phyloP scores from a whole-genome alignment of 331 rosid genomes.

The Erythrophleum ivorense region DNA sequence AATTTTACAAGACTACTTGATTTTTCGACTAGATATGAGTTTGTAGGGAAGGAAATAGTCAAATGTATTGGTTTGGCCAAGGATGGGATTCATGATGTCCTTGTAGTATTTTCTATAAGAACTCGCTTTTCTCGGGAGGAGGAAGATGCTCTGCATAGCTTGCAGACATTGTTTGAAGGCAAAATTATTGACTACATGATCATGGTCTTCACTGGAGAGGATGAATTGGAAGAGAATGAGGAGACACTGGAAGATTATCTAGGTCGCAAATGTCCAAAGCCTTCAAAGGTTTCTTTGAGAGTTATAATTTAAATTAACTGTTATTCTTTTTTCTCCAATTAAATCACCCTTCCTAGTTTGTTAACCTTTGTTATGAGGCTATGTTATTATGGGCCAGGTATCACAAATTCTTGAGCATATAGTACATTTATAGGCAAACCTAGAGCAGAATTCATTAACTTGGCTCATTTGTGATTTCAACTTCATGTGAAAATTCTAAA shows the following conservation, averaged over 20 bases:
- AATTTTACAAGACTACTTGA: slow-evolving; percentile 69
- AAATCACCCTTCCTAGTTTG: neutral
- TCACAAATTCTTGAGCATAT: neutral
- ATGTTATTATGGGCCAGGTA: neutral
- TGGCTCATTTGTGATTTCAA: neutral
- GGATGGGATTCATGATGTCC: slow-evolving; percentile 87
- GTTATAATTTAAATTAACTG: neutral
- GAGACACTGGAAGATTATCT: slow-evolving; percentile 68
- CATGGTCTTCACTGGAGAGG: slow-evolving; percentile 87
- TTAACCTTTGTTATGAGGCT: neutral
- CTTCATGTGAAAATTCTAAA: neutral
- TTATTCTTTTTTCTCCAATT: neutral
- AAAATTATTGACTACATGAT: slow-evolving; percentile 79
- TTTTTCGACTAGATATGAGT: slow-evolving; percentile 59
- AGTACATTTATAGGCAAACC: neutral
- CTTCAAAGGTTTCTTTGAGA: slow-evolving; percentile 59
- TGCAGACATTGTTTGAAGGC: slow-evolving; percentile 76
- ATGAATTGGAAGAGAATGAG: slow-evolving; percentile 70
- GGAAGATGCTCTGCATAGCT: slow-evolving; percentile 63
- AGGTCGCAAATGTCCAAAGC: slow-evolving; percentile 64
- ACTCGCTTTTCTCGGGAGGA: slow-evolving; percentile 79
- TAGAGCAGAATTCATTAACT: neutral
- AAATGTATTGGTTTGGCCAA: slow-evolving; percentile 82
- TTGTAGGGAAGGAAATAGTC: slow-evolving; percentile 78
- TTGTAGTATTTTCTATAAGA: slow-evolving; percentile 72